A percentile compares a stretch with the other conserved stretches of the same genome.
These are phyloP conservation scores for Globisporangium rhizosaccharum DNA, from an alignment of 352 stramenopile genomes.

Conservation along the genomic window DNA sequence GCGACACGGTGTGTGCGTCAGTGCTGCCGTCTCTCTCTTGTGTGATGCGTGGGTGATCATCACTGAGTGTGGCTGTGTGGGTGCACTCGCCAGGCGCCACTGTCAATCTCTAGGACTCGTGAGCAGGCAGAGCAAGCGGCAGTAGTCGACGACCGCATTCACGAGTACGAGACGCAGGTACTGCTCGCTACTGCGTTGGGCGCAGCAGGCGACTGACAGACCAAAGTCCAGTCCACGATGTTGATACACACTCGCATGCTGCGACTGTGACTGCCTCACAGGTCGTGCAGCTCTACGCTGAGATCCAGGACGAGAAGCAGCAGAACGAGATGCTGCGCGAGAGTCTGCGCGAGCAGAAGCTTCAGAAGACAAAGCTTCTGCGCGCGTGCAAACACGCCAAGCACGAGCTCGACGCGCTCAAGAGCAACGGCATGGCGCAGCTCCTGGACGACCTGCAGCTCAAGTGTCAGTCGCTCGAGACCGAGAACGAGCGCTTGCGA, in stretches of 20 bases:
- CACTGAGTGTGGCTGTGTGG: neutral
- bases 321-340: constrained; percentile 64
- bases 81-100: constrained; percentile 13
- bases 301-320: constrained; percentile 63
- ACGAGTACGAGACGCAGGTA: constrained; percentile 73
- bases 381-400: constrained; percentile 66
- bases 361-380: constrained; percentile 62
- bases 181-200: neutral
- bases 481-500: constrained; percentile 31
- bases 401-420: constrained; percentile 51
- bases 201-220: neutral
- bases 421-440: constrained; percentile 56
- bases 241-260: neutral
- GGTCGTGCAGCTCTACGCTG: constrained; percentile 61
- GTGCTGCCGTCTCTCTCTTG: neutral
- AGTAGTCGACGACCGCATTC: constrained; percentile 39
- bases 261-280: constrained; percentile 7
- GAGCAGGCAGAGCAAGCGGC: constrained; percentile 20
- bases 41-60: too few species aligned
- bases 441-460: constrained; percentile 62
- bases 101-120: constrained; percentile 36
- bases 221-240: neutral
- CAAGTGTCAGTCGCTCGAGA: constrained; percentile 46
- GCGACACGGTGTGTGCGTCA: constrained; percentile 1
- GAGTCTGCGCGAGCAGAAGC: constrained; percentile 64